Conservation (phyloP, 805 yeast genomes). For the Jamesozyma spencerorum region DNA sequence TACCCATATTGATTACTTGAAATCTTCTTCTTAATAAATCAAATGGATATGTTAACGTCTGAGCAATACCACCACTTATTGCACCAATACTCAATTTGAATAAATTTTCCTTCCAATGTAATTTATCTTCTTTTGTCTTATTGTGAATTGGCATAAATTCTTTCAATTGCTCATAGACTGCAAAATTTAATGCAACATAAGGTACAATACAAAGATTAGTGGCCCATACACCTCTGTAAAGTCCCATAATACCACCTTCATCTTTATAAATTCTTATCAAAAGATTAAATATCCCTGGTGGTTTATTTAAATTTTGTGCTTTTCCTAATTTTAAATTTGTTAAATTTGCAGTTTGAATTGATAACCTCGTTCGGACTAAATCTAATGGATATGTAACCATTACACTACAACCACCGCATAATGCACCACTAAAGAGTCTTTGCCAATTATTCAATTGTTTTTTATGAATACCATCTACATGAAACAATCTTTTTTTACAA, state of each 20-base stretch:
- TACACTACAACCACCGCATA: slow-evolving; percentile 76
- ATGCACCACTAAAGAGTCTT: slow-evolving; percentile 65
- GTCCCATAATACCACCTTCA: slow-evolving; percentile 76
- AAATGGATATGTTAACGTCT: slow-evolving; percentile 82
- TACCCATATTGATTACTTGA: slow-evolving; percentile 79
- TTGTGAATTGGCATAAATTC: slow-evolving; percentile 41
- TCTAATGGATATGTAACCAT: slow-evolving; percentile 86
- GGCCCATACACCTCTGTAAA: slow-evolving; percentile 83
- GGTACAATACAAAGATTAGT: slow-evolving; percentile 94
- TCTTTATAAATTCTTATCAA: slow-evolving; percentile 48
- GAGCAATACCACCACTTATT: slow-evolving; percentile 79
- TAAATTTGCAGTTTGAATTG: slow-evolving; percentile 75
- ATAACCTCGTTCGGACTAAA: slow-evolving; percentile 77
- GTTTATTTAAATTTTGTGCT: slow-evolving; percentile 31
- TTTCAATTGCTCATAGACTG: slow-evolving; percentile 75
- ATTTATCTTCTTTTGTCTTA: slow-evolving; percentile 10
- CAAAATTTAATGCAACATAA: slow-evolving; percentile 86
- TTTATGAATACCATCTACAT: slow-evolving; percentile 28
- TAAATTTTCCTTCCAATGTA: slow-evolving; percentile 32
- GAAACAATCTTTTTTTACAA: slow-evolving; percentile 37
- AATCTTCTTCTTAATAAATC: slow-evolving; percentile 82
- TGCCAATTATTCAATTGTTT: slow-evolving; percentile 26
- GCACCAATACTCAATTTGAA: slow-evolving; percentile 72
- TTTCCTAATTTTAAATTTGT: slow-evolving; percentile 36
- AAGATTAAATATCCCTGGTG: slow-evolving; percentile 65